Conservation (phyloP, 345 rosid species). For the Eutrema heterophyllum region DNA sequence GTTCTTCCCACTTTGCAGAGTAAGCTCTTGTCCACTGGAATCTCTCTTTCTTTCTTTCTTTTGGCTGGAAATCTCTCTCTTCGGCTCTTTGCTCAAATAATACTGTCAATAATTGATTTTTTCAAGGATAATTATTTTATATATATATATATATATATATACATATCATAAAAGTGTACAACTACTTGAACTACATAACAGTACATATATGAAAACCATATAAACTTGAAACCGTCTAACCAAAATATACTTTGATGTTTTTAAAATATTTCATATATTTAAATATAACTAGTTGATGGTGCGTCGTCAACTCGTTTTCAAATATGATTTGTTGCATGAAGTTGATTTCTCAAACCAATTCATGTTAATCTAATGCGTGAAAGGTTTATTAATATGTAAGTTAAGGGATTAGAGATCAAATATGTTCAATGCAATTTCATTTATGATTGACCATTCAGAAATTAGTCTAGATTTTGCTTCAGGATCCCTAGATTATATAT, state of each 20-base stretch:
- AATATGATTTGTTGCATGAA: not conserved
- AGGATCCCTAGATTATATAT: not conserved
- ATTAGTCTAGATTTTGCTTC: not conserved
- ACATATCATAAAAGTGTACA: not conserved
- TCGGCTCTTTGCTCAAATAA: not conserved
- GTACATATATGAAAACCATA: not conserved
- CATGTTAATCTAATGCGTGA: not conserved
- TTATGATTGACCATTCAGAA: not conserved
- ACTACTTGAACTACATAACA: not conserved
- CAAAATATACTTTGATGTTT: not conserved
- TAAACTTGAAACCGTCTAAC: not conserved
- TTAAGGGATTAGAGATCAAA: not conserved
- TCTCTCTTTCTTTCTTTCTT: constrained; percentile 5
- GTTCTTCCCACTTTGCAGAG: constrained; percentile 18
- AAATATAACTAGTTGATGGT: not conserved
- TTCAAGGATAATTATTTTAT: too few relatives aligned
- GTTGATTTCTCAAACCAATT: not conserved
- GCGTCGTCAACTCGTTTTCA: not conserved
- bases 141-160: too few relatives aligned
- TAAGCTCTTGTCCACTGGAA: constrained; percentile 13
- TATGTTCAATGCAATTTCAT: not conserved
- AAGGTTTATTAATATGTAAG: not conserved
- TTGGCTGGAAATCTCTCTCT: not conserved
- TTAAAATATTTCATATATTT: not conserved
- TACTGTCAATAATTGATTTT: not conserved